phyloP scores from a whole-genome alignment of 441 rosid species.

The Rhodomyrtus psidioides region DNA sequence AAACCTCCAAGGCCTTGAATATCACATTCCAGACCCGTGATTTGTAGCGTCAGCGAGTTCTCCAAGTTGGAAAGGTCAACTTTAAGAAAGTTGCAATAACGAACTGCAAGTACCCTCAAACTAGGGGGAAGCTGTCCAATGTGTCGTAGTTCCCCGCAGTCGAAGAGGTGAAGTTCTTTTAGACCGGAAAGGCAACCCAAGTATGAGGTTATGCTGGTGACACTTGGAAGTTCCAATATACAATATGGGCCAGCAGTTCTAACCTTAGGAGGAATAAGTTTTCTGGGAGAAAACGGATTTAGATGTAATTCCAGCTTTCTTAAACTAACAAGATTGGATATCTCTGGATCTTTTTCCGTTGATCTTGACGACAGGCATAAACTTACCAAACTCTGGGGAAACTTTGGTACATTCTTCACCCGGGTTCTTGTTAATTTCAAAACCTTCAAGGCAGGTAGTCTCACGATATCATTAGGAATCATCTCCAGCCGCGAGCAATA shows the following conservation, averaged over 20 bases:
- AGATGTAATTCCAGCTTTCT: too few relatives aligned
- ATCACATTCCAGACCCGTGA: accelerated
- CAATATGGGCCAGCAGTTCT: background rate
- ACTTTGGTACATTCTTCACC: too few relatives aligned
- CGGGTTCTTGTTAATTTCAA: too few relatives aligned
- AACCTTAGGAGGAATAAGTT: too few relatives aligned
- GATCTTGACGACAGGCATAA: too few relatives aligned
- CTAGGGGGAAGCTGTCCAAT: background rate
- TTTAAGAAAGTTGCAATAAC: background rate
- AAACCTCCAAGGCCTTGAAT: background rate
- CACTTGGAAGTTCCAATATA: background rate
- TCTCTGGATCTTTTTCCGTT: accelerated
- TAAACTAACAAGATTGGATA: background rate
- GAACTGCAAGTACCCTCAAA: accelerated
- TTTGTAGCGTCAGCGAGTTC: background rate
- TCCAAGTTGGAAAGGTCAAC: background rate
- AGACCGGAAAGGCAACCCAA: background rate
- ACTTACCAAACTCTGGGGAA: too few relatives aligned
- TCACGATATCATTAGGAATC: too few relatives aligned
- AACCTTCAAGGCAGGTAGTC: too few relatives aligned
- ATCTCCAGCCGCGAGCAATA: too few relatives aligned
- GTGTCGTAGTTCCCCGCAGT: accelerated
- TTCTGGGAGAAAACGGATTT: too few relatives aligned
- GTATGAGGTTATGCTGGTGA: too few relatives aligned
- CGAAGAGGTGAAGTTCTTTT: accelerated